Evolutionary conservation across 352 stramenopile species (phyloP).

Genomic region (Aphanomyces astaci): DNA sequence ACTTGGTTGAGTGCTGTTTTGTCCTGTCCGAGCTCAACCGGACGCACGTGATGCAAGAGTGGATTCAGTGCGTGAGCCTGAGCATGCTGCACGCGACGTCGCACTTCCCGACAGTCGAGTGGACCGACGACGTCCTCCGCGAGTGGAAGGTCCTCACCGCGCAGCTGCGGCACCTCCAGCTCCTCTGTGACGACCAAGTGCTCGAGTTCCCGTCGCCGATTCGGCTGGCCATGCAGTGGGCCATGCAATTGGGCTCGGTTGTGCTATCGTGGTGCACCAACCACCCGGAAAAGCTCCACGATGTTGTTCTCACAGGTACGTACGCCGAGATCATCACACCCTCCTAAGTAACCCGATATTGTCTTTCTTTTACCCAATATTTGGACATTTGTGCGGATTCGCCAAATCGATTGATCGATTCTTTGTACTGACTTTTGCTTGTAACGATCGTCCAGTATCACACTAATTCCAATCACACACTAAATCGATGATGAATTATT

Average conservation of each 20-base stretch:
- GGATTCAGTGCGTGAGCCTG: constrained; percentile 70
- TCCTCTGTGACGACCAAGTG: constrained; percentile 51
- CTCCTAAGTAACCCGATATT: too few species aligned
- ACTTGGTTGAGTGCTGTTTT: constrained; percentile 79
- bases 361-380: too few species aligned
- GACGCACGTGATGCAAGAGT: constrained; percentile 52
- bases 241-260: constrained; percentile 62
- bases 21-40: constrained; percentile 55
- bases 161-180: constrained; percentile 69
- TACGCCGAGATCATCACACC: too few species aligned
- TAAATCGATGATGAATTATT: too few species aligned
- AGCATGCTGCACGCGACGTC: constrained; percentile 74
- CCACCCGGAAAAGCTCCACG: constrained; percentile 47
- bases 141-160: constrained; percentile 79
- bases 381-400: too few species aligned
- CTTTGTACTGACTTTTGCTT: too few species aligned
- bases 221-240: constrained; percentile 49
- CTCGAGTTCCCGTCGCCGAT: constrained; percentile 45
- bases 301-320: constrained; percentile 56
- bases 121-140: constrained; percentile 67
- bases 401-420: too few species aligned
- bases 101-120: constrained; percentile 66
- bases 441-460: too few species aligned
- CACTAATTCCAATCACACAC: too few species aligned
- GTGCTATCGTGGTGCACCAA: constrained; percentile 69